Conservation (phyloP, 257 asterid genomes). For the Scutellaria barbata region DNA sequence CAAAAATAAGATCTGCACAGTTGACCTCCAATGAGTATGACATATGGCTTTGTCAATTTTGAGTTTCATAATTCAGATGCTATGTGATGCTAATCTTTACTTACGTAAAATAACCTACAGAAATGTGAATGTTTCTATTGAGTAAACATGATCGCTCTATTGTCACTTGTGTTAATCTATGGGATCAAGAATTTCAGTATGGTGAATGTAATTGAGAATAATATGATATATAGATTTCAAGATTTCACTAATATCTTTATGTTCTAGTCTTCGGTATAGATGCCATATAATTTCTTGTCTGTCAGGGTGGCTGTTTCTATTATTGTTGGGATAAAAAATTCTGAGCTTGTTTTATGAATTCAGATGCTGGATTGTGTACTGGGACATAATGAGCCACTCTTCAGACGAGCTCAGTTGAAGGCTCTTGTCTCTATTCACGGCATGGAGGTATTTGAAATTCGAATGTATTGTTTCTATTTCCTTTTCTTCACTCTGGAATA, state of each 20-base stretch:
- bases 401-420: conserved; percentile 97
- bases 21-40: too few species aligned
- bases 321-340: neutral
- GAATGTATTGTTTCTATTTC: neutral
- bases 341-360: conserved; percentile 25
- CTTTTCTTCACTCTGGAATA: neutral
- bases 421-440: conserved; percentile 97
- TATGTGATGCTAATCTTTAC: neutral
- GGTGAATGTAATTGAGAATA: neutral
- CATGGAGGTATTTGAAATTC: conserved; percentile 64
- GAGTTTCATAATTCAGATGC: neutral
- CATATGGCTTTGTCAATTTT: neutral
- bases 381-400: conserved; percentile 94
- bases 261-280: neutral
- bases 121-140: neutral
- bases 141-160: neutral
- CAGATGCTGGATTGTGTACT: conserved; percentile 87
- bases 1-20: neutral
- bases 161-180: neutral
- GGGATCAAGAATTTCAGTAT: neutral
- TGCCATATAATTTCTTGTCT: too few species aligned
- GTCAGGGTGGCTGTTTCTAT: too few species aligned
- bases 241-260: neutral
- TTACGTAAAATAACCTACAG: neutral
- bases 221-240: neutral